phyloP scores from a whole-genome alignment of 83 land plant genomes.

The Isoetes engelmannii region DNA sequence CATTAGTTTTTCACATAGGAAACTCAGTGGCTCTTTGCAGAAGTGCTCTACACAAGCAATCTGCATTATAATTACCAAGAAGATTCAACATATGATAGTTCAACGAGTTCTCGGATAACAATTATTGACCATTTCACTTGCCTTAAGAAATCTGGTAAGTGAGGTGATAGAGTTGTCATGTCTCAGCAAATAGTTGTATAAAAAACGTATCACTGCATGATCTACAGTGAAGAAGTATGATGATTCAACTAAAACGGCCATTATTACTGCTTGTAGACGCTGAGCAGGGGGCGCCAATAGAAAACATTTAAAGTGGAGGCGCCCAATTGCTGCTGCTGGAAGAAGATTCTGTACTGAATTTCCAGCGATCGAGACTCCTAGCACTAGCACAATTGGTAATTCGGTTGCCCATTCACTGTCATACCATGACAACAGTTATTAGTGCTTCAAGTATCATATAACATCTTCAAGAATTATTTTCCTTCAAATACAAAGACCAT shows the following conservation, averaged over 20 bases:
- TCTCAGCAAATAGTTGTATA: background rate
- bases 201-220: background rate
- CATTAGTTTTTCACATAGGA: slow-evolving; percentile 10
- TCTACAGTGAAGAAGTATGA: background rate
- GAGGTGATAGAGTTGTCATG: slow-evolving; percentile 23
- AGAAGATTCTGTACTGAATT: slow-evolving; percentile 10
- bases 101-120: background rate
- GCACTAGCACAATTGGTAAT: slow-evolving; percentile 14
- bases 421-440: background rate
- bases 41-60: slow-evolving; percentile 26
- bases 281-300: slow-evolving; percentile 15
- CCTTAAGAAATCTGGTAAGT: slow-evolving; percentile 15
- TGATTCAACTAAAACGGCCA: slow-evolving; percentile 4
- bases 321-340: slow-evolving; percentile 11
- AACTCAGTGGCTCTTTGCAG: slow-evolving; percentile 17
- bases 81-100: background rate
- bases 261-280: slow-evolving; percentile 11
- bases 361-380: slow-evolving; percentile 17
- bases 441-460: background rate
- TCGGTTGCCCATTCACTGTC: slow-evolving; percentile 19
- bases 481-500: background rate
- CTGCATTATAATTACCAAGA: background rate
- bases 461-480: background rate
- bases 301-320: slow-evolving; percentile 11
- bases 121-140: background rate